Conservation (phyloP, 1,284 basidiomycete genomes). For the Heterobasidion annosum region DNA sequence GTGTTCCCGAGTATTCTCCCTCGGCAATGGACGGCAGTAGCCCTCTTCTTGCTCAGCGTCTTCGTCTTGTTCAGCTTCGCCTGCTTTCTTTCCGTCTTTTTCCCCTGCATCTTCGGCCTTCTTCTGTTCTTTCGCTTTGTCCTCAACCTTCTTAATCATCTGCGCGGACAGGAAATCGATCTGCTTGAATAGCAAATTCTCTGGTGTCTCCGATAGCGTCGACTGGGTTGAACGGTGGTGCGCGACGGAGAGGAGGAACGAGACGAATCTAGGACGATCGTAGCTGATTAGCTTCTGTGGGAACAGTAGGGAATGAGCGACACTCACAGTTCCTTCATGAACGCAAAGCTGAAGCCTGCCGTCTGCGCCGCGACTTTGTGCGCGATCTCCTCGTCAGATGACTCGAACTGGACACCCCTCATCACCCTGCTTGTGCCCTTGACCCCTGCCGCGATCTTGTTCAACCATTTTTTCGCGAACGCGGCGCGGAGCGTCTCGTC, state of each 20-base stretch:
- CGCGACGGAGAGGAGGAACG: constrained; percentile 19
- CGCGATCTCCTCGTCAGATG: constrained; percentile 10
- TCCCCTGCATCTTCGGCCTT: background rate
- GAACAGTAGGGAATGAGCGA: background rate
- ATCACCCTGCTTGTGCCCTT: background rate
- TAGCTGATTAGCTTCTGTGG: background rate
- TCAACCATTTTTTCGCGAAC: constrained; percentile 18
- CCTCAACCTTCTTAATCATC: constrained; percentile 8
- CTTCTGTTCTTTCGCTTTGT: background rate
- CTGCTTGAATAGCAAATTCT: constrained; percentile 13
- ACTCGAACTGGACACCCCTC: constrained; percentile 8
- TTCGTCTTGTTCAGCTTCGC: background rate
- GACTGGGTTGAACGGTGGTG: constrained; percentile 9
- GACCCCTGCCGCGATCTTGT: constrained; percentile 10
- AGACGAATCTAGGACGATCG: constrained; percentile 14
- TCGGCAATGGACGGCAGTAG: too few species aligned
- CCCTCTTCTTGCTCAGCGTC: background rate
- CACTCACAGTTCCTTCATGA: constrained; percentile 21
- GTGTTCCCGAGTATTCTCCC: too few species aligned
- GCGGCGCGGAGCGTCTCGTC: constrained; percentile 11
- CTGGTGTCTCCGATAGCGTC: background rate
- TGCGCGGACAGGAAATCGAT: constrained; percentile 12
- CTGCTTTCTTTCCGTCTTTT: too few species aligned
- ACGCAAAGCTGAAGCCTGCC: constrained; percentile 20
- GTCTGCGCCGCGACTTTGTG: constrained; percentile 16